Conservation (phyloP, 192 early-diverging fungal species). For the Backusella parvicylindrica region DNA sequence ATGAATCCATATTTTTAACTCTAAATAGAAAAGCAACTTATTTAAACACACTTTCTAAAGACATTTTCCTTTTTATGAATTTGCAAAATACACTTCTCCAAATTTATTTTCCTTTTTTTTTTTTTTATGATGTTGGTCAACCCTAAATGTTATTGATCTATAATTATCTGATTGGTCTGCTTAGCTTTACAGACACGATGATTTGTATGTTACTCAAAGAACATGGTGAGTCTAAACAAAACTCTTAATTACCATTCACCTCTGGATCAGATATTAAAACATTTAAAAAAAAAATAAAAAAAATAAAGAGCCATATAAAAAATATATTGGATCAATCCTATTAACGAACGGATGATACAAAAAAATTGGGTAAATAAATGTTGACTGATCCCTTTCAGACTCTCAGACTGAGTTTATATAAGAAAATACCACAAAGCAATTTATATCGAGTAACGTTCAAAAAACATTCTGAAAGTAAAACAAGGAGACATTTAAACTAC, state of each 20-base stretch:
- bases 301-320: too few species aligned
- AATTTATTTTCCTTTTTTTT: background rate
- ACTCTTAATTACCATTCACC: background rate
- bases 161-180: background rate
- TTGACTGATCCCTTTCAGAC: background rate
- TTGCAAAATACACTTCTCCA: background rate
- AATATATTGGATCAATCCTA: too few species aligned
- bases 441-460: background rate
- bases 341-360: background rate
- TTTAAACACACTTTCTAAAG: background rate
- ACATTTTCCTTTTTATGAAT: background rate
- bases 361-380: background rate
- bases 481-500: background rate
- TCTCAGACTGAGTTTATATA: background rate
- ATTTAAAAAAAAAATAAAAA: too few species aligned
- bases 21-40: background rate
- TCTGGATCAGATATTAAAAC: background rate
- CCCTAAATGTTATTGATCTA: background rate
- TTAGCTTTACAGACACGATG: background rate
- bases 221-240: background rate
- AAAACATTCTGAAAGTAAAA: background rate
- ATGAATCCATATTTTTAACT: background rate
- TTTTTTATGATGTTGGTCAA: background rate
- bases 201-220: background rate
- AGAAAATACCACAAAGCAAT: background rate